phyloP scores from a whole-genome alignment of 2,329 filamentous ascomycete genomes.

The Pseudopyricularia javanii region DNA sequence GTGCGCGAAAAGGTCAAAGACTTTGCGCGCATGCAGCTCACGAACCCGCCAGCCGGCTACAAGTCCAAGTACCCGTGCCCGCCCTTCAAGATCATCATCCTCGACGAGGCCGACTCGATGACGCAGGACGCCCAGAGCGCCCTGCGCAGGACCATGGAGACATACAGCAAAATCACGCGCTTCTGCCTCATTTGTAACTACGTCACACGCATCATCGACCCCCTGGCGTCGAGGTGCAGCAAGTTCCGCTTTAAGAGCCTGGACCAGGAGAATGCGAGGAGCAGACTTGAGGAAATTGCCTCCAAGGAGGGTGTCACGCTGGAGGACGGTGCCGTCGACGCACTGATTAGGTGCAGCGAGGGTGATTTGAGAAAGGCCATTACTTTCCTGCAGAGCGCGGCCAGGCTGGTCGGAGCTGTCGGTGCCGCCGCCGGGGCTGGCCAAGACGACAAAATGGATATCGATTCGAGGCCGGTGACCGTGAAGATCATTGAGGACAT shows the following conservation, averaged over 20 bases:
- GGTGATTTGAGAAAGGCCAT: constrained; percentile 94
- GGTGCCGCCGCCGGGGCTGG: constrained; percentile 23
- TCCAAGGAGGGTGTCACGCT: constrained; percentile 62
- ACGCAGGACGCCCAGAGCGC: constrained; percentile 96
- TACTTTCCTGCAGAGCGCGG: constrained; percentile 91
- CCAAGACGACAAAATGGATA: constrained; percentile 45
- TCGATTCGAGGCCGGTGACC: constrained; percentile 51
- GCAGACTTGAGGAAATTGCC: constrained; percentile 73
- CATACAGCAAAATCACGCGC: constrained; percentile 87
- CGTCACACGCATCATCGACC: constrained; percentile 95
- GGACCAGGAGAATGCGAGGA: constrained; percentile 73
- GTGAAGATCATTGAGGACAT: constrained; percentile 83
- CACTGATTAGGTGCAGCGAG: constrained; percentile 77
- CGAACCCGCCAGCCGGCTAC: constrained; percentile 62
- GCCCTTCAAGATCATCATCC: constrained; percentile 96
- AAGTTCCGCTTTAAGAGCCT: constrained; percentile 98
- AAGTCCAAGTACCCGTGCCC: constrained; percentile 74
- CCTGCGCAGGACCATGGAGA: constrained; percentile 92
- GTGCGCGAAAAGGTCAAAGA: constrained; percentile 97
- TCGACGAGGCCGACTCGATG: constrained; percentile 98
- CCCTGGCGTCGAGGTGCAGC: constrained; percentile 80
- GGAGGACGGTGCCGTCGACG: constrained; percentile 69
- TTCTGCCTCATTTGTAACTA: constrained; percentile 99
- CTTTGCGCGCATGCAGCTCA: constrained; percentile 91
- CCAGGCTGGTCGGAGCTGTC: constrained; percentile 65